A percentile compares a stretch with the other conserved stretches of the same genome.
Conservation (phyloP, 345 rosid genomes). For the Jatropha curcas region DNA sequence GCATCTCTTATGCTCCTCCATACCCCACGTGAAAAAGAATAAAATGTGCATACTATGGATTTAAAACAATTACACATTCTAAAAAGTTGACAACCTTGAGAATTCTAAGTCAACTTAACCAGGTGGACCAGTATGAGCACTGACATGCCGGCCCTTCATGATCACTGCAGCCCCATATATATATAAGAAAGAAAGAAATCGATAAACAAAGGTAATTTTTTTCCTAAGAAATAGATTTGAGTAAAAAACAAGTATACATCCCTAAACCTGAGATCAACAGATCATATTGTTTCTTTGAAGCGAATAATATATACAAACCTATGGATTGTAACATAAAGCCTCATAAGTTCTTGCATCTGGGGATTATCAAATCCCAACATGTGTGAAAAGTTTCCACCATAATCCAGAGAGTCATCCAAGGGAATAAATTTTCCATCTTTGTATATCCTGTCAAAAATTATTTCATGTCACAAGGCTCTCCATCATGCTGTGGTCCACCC, state of each 20-base stretch:
- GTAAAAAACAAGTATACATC: neutral
- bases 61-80: too few species aligned
- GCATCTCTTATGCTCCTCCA: too few species aligned
- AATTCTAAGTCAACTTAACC: too few species aligned
- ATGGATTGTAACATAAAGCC: slow-evolving; percentile 94
- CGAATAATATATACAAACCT: slow-evolving; percentile 48
- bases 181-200: too few species aligned
- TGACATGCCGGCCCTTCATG: too few species aligned
- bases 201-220: neutral
- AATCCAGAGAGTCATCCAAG: slow-evolving; percentile 72
- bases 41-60: too few species aligned
- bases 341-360: slow-evolving; percentile 94
- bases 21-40: too few species aligned
- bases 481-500: neutral
- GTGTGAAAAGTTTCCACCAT: slow-evolving; percentile 85
- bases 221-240: neutral
- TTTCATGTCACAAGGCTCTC: neutral
- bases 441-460: slow-evolving; percentile 50
- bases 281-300: slow-evolving; percentile 2
- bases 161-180: too few species aligned
- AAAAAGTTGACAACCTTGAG: too few species aligned
- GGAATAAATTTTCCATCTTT: slow-evolving; percentile 79
- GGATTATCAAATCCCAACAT: slow-evolving; percentile 92
- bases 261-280: too few species aligned
- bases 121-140: too few species aligned